Evolutionary conservation across 495 filamentous ascomycete genomes (phyloP).

Genomic region (Massariosphaeria phaeospora): DNA sequence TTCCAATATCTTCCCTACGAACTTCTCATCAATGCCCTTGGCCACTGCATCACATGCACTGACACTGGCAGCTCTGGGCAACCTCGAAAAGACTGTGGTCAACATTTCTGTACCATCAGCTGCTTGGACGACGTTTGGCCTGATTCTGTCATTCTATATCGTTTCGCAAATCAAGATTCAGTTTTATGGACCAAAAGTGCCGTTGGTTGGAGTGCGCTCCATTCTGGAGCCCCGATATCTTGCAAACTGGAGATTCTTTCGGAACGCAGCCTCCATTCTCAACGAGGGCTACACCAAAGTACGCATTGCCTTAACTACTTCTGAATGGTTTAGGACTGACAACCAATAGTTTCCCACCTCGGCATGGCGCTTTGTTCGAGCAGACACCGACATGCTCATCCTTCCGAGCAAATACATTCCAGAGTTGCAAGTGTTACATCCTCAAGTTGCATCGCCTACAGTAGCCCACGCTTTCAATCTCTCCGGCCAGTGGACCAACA

Average conservation of each 20-base stretch:
- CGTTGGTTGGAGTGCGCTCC: constrained; percentile 3
- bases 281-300: constrained; percentile 48
- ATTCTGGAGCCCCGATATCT: constrained; percentile 5
- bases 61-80: too few relatives aligned
- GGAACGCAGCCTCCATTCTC: constrained; percentile 1
- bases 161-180: background rate
- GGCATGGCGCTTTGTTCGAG: constrained; percentile 8
- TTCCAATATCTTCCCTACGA: too few relatives aligned
- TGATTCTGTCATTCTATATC: background rate
- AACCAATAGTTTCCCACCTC: constrained; percentile 1
- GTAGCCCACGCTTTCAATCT: constrained; percentile 8
- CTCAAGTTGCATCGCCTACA: background rate
- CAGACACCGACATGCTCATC: constrained; percentile 16
- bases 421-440: constrained; percentile 9
- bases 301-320: constrained; percentile 17
- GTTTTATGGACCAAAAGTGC: constrained; percentile 3
- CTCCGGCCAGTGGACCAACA: constrained; percentile 6
- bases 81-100: too few relatives aligned
- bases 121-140: background rate
- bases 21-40: too few relatives aligned
- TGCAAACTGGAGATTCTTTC: constrained; percentile 13
- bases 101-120: too few relatives aligned
- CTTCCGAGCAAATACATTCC: constrained; percentile 18
- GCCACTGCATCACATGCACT: too few relatives aligned
- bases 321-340: too few relatives aligned